These are phyloP conservation scores for Ganoderma lucidum DNA, from an alignment of 1,284 basidiomycete species.

Conservation along the genomic window DNA sequence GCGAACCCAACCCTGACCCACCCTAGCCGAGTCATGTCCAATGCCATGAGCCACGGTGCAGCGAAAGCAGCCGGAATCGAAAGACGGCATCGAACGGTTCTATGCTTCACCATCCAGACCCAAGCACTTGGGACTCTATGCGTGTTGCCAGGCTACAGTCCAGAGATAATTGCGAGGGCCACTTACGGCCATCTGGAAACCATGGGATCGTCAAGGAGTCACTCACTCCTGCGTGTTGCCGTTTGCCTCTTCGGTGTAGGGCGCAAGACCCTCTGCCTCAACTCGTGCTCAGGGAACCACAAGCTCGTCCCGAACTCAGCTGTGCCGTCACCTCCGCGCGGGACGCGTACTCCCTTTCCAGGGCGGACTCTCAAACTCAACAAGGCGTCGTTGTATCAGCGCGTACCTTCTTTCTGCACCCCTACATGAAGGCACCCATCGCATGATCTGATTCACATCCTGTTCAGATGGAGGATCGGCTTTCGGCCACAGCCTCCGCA, in stretches of 20 bases:
- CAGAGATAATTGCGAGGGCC: neutral
- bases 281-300: neutral
- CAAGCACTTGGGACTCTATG: neutral
- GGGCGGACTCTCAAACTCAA: neutral
- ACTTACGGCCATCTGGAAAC: neutral
- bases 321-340: slow-evolving; percentile 1
- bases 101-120: neutral
- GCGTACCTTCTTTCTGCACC: neutral
- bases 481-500: slow-evolving; percentile 5
- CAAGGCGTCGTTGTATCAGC: neutral
- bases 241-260: neutral
- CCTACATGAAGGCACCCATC: neutral
- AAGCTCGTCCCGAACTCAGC: neutral
- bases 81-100: neutral
- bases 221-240: neutral
- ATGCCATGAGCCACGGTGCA: neutral
- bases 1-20: neutral
- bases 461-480: neutral
- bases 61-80: slow-evolving; percentile 1
- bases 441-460: neutral
- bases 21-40: neutral
- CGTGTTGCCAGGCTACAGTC: slow-evolving; percentile 9
- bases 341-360: neutral
- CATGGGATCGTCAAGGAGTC: slow-evolving; percentile 8
- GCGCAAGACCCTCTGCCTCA: neutral